phyloP scores from a whole-genome alignment of 2,329 filamentous ascomycete genomes.

The Trichocomaceae sp. region DNA sequence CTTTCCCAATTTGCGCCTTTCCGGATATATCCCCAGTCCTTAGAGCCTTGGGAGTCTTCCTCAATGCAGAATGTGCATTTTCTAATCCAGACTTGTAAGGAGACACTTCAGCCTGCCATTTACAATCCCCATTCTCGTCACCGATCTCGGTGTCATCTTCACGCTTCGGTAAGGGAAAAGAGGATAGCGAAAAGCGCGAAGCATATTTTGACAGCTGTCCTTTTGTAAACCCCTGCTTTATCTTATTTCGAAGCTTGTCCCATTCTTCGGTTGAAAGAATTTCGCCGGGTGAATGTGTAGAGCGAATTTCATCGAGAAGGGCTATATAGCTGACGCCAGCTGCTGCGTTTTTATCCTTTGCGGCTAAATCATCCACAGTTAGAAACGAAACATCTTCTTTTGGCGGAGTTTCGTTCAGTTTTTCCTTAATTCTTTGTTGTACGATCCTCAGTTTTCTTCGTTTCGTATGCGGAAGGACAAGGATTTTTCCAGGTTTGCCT shows the following conservation, averaged over 20 bases:
- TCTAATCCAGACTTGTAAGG: not conserved
- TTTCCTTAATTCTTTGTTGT: conserved; percentile 6
- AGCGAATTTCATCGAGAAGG: conserved; percentile 25
- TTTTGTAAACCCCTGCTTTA: conserved; percentile 30
- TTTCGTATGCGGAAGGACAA: conserved; percentile 26
- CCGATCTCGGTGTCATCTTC: not conserved
- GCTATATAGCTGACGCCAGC: conserved; percentile 16
- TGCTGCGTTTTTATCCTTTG: conserved; percentile 15
- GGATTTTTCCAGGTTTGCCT: conserved; percentile 32
- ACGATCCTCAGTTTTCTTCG: conserved; percentile 16
- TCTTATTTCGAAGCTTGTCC: conserved; percentile 23
- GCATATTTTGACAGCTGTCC: conserved; percentile 30
- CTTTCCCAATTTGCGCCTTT: conserved; percentile 20
- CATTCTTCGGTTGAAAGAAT: conserved; percentile 25
- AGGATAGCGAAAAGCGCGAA: conserved; percentile 6
- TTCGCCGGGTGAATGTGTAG: conserved; percentile 19
- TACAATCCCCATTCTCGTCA: not conserved
- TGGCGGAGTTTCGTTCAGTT: conserved; percentile 11
- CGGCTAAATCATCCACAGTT: conserved; percentile 24
- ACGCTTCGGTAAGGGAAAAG: not conserved
- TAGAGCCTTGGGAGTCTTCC: not conserved
- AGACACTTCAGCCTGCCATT: conserved; percentile 2
- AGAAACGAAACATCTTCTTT: conserved; percentile 15
- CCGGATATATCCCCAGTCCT: conserved; percentile 10
- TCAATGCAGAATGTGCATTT: not conserved